Base-by-base conservation (phyloP, 257 asterid species). In the Euphrasia confusa region DNA sequence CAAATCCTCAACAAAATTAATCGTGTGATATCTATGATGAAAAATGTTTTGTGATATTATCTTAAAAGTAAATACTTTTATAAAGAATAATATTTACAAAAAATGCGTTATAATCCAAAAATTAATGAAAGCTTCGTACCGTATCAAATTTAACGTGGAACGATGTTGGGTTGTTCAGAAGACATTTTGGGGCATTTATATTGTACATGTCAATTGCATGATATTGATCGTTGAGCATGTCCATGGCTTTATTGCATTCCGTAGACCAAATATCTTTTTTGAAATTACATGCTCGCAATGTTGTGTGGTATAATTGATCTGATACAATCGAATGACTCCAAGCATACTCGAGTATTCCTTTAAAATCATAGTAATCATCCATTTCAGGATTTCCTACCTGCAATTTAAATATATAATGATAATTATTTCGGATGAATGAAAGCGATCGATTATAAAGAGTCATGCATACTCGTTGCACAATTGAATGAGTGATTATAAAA, bases 321-420 rank as follows among this genome's bases (percentile, higher is more conserved):
- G 55, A 49, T 14, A 15, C 5, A 49, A 49, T n/a, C 55, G 55
- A 6, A 17, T 49, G 55, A 10, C 55, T 17, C 55, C 55, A 49
- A 14, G 55, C 55, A 7, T n/a, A 49, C 26, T 49, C 55, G 27
- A 15, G 7, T 14, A 17, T 17, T 6, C 55, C 55, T 49, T 49
- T 49, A n/a, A 14, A 4, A 49, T 49, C 54, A 13, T 13, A 49
- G 4, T 49, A n/a, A 3, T 49, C 27, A 4, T 17, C 17, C 0
- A 1, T 49, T n/a, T 49, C 55, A 8, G 55, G 55, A 17, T 49
- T 49, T 49, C 55, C 55, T 14, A 49, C 55, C 55, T 49, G 55
- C 26, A 48, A 48, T 12, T 12, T 42, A 7, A 48, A 48, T 48
- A 21, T 0, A 21, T 21, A 21, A 21, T 21, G 24, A 21, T 21